Percentiles rank a stretch among this genome's conserved stretches.
These are phyloP conservation scores for Penicillium parvum DNA, from an alignment of 495 filamentous ascomycete species.

Conservation along the genomic window DNA sequence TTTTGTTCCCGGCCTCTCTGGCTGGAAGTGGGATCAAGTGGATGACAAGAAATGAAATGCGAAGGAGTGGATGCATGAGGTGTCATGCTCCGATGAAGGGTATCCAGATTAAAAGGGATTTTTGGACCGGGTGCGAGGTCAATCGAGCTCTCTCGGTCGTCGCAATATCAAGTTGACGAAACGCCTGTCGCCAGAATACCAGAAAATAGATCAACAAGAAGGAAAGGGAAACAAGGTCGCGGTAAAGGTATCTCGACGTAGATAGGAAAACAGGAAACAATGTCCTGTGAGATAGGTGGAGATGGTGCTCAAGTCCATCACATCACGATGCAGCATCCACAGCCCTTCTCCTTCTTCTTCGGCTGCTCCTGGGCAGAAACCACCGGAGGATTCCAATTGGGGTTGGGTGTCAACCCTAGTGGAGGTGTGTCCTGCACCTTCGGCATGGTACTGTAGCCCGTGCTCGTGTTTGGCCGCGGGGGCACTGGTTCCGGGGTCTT, in stretches of 20 bases:
- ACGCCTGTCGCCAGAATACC: slow-evolving; percentile 31
- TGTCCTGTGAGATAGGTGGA: neutral
- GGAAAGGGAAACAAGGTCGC: slow-evolving; percentile 14
- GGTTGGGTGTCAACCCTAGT: slow-evolving; percentile 27
- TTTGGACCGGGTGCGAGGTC: slow-evolving; percentile 14
- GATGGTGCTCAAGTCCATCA: slow-evolving; percentile 26
- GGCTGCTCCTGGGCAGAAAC: slow-evolving; percentile 34
- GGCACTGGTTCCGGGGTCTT: slow-evolving; percentile 36
- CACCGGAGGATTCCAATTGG: slow-evolving; percentile 37
- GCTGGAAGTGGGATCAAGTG: slow-evolving; percentile 4
- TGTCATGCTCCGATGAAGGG: slow-evolving; percentile 14
- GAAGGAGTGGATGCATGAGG: slow-evolving; percentile 18
- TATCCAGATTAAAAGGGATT: slow-evolving; percentile 15
- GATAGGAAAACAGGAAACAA: neutral
- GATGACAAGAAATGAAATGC: slow-evolving; percentile 5
- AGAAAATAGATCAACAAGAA: slow-evolving; percentile 16
- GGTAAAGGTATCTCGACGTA: slow-evolving; percentile 12
- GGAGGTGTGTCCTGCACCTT: slow-evolving; percentile 44
- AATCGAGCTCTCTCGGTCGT: slow-evolving; percentile 6
- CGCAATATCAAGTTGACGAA: slow-evolving; percentile 19
- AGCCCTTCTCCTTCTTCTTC: slow-evolving; percentile 44
- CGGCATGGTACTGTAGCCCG: slow-evolving; percentile 52
- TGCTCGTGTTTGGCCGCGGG: slow-evolving; percentile 35
- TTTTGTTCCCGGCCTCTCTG: neutral
- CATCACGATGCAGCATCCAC: slow-evolving; percentile 53